phyloP scores from a whole-genome alignment of 2,329 filamentous ascomycete species.

The Xylaria sp. region DNA sequence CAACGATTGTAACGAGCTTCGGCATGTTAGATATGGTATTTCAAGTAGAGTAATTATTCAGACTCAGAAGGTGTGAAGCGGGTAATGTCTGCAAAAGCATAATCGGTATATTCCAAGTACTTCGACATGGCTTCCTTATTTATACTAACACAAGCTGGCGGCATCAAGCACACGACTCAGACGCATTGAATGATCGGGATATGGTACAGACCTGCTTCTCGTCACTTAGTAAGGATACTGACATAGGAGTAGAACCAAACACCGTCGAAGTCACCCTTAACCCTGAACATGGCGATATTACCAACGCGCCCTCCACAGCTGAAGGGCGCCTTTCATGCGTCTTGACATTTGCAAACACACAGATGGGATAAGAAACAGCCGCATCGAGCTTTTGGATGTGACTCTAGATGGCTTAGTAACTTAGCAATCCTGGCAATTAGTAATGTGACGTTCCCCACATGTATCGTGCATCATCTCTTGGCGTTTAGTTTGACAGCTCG shows the following conservation, averaged over 20 bases:
- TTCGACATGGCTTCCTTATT: background rate
- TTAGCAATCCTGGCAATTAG: background rate
- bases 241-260: background rate
- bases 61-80: background rate
- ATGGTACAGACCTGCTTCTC: background rate
- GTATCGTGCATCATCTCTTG: background rate
- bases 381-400: conserved; percentile 13
- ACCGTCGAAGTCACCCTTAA: background rate
- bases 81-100: background rate
- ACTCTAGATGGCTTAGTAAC: conserved; percentile 17
- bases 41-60: background rate
- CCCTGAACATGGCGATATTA: background rate
- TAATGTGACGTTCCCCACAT: conserved; percentile 4
- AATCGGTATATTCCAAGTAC: background rate
- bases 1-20: conserved; percentile 34
- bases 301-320: background rate
- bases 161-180: background rate
- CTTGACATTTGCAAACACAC: background rate
- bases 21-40: conserved; percentile 7
- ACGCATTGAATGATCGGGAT: background rate
- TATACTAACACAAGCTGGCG: background rate
- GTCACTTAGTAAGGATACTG: conserved; percentile 5
- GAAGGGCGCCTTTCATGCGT: background rate
- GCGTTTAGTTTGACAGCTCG: background rate
- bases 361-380: conserved; percentile 1